Base-by-base conservation (phyloP, 371 early-diverging fungal genomes). In the Syncephalastrum monosporum region DNA sequence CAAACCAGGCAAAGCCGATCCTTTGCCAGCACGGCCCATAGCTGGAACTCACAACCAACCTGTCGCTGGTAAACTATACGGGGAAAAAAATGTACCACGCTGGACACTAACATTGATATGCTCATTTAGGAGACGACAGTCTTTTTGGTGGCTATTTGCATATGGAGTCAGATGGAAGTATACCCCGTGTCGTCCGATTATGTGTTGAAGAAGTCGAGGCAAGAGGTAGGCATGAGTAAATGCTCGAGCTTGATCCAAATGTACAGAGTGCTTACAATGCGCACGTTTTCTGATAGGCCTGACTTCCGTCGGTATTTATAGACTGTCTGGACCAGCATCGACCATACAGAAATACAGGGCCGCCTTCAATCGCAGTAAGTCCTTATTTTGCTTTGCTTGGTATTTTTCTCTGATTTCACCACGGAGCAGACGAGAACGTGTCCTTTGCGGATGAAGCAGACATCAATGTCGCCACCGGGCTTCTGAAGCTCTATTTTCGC, bases 401-500 rank as follows among this genome's bases (percentile, higher is more conserved):
- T 17, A 5, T 8, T 1, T 42, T 25, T 51, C 15, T 7, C 21
- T 42, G 23, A 21, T 21, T 10, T 17, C 21, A 13, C 42, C 19
- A 23, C 15, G 10, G 16, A 27, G 13, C 55, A 75, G 72, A 63
- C 51, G 74, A 71, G 16, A 17, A 47, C 24, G 71, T 84, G 5
- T 66, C 68, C 24, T 64, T 90, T 43, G 69, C 61, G 1, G 67
- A 77, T n/a, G 84, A 83, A 43, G 71, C 69, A 12, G 94, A 93
- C 67, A 84, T 93, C 55, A 92, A 92, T 63, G 89, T 83, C 6
- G 79, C 90, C 12, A 82, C 94, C 0, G 86, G 89, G 3, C 60
- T 89, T 12, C 70, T 93, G 27, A 93, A 93, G 64, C 81, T 89
- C 14, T 93, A 90, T 65, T 89, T 93, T 56, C 79, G 94, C 14